Percentiles rank a stretch among this genome's conserved stretches.
These are phyloP conservation scores for Podosphaera leucotricha DNA, from an alignment of 2,329 filamentous ascomycete species.

Conservation along the genomic window DNA sequence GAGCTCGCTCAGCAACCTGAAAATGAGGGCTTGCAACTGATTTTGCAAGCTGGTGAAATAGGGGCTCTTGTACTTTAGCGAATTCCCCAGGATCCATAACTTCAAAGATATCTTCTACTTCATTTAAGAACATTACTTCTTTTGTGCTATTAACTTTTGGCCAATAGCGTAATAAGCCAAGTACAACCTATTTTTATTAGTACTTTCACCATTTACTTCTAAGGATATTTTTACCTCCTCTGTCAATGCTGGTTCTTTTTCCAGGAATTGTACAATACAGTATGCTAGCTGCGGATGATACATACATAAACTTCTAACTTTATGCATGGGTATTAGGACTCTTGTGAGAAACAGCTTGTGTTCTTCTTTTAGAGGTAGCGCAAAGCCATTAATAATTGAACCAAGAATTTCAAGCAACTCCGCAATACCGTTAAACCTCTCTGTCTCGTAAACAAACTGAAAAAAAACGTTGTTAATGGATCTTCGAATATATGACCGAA, in stretches of 20 bases:
- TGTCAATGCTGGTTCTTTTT: constrained; percentile 89
- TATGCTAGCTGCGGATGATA: constrained; percentile 97
- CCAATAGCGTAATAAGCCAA: constrained; percentile 89
- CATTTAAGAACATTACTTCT: constrained; percentile 98
- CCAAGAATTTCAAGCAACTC: constrained; percentile 90
- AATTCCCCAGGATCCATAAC: constrained; percentile 99
- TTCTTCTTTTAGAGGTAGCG: constrained; percentile 87
- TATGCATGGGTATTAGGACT: constrained; percentile 82
- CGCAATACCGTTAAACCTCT: constrained; percentile 94
- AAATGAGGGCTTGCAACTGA: constrained; percentile 97
- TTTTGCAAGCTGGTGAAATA: constrained; percentile 94
- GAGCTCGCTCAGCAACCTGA: constrained; percentile 86
- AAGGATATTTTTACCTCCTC: constrained; percentile 47
- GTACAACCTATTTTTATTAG: constrained; percentile 42
- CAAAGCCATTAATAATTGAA: constrained; percentile 98
- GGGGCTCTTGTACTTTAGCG: constrained; percentile 89
- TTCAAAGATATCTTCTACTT: constrained; percentile 98
- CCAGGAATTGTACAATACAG: constrained; percentile 95
- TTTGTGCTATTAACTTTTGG: constrained; percentile 99
- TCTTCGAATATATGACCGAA: constrained; percentile 86
- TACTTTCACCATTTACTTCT: neutral
- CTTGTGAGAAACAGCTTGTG: constrained; percentile 95
- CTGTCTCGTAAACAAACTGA: constrained; percentile 97
- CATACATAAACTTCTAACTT: constrained; percentile 98
- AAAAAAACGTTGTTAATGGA: constrained; percentile 99